Evolutionary conservation across 2,329 filamentous ascomycete genomes (phyloP).

Genomic region (Reticulascus tulasneorum): DNA sequence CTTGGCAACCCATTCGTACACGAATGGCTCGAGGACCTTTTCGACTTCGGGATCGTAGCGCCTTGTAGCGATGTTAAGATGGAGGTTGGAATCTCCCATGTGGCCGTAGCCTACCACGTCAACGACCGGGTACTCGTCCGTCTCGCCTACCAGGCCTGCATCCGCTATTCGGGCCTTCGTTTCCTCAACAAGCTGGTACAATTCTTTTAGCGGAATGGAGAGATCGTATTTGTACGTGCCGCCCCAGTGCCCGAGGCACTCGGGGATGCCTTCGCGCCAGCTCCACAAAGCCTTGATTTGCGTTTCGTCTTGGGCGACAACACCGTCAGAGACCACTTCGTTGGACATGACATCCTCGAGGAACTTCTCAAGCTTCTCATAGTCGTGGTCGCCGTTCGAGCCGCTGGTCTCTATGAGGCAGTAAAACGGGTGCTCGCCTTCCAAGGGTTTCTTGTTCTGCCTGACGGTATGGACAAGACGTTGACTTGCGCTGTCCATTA

Average conservation of each 20-base stretch:
- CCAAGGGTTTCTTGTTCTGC: slow-evolving; percentile 74
- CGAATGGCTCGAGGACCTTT: slow-evolving; percentile 83
- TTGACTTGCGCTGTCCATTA: slow-evolving; percentile 89
- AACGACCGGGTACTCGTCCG: slow-evolving; percentile 72
- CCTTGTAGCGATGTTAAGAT: slow-evolving; percentile 82
- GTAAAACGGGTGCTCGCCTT: slow-evolving; percentile 86
- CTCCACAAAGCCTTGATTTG: slow-evolving; percentile 82
- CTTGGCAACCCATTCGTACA: slow-evolving; percentile 94
- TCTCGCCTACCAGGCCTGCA: slow-evolving; percentile 73
- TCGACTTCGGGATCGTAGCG: slow-evolving; percentile 86
- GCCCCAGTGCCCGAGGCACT: slow-evolving; percentile 83
- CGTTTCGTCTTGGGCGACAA: slow-evolving; percentile 89
- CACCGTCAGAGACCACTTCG: slow-evolving; percentile 83
- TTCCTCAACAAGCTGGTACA: slow-evolving; percentile 89
- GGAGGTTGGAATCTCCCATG: slow-evolving; percentile 95
- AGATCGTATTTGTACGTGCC: slow-evolving; percentile 99
- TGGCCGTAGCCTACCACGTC: slow-evolving; percentile 96
- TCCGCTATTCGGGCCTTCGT: slow-evolving; percentile 67
- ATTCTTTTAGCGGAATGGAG: slow-evolving; percentile 82
- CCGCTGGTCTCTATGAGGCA: slow-evolving; percentile 95
- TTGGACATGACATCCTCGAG: slow-evolving; percentile 88
- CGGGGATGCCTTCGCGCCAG: slow-evolving; percentile 90
- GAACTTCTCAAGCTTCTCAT: slow-evolving; percentile 84
- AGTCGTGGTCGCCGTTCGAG: slow-evolving; percentile 90
- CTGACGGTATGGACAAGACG: slow-evolving; percentile 70